Evolutionary conservation across 1,284 basidiomycete genomes (phyloP).

Genomic region (Heimioporus retisporus): DNA sequence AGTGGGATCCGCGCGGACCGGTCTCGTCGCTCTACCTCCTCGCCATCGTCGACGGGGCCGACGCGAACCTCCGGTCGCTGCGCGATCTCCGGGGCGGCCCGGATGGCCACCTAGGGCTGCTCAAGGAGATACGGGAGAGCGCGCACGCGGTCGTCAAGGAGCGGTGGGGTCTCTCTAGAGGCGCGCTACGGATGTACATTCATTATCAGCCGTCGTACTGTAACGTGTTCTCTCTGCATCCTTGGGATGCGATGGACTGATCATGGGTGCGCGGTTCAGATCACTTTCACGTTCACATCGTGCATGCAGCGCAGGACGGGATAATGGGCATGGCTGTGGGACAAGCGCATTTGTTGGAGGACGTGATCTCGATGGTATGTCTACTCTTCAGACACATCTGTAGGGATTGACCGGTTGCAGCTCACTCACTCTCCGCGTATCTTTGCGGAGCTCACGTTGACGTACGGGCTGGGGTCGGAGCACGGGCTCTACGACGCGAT

Average conservation of each 20-base stretch:
- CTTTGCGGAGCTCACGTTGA: constrained; percentile 80
- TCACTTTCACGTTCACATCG: constrained; percentile 96
- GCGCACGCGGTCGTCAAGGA: constrained; percentile 64
- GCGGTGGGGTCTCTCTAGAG: constrained; percentile 69
- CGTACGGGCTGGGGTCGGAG: constrained; percentile 83
- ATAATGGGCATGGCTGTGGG: constrained; percentile 85
- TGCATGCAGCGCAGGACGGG: constrained; percentile 74
- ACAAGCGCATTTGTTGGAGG: constrained; percentile 94
- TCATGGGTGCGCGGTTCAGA: constrained; percentile 51
- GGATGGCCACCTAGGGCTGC: constrained; percentile 72
- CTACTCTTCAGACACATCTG: neutral
- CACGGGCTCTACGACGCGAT: constrained; percentile 38
- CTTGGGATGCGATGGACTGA: neutral
- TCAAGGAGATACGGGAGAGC: constrained; percentile 73
- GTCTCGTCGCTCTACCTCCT: constrained; percentile 77
- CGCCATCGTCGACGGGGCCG: constrained; percentile 64
- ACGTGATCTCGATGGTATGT: constrained; percentile 85
- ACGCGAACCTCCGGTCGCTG: constrained; percentile 69
- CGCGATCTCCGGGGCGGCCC: constrained; percentile 71
- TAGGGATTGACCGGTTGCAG: constrained; percentile 23
- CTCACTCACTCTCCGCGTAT: constrained; percentile 51
- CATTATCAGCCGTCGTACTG: constrained; percentile 99
- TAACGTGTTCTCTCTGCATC: constrained; percentile 52
- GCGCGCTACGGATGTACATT: constrained; percentile 83
- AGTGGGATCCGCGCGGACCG: constrained; percentile 88